A percentile compares a stretch with the other conserved stretches of the same genome.
These are phyloP conservation scores for Lichtheimia ramosa DNA, from an alignment of 371 early-diverging fungal genomes.

Conservation along the genomic window DNA sequence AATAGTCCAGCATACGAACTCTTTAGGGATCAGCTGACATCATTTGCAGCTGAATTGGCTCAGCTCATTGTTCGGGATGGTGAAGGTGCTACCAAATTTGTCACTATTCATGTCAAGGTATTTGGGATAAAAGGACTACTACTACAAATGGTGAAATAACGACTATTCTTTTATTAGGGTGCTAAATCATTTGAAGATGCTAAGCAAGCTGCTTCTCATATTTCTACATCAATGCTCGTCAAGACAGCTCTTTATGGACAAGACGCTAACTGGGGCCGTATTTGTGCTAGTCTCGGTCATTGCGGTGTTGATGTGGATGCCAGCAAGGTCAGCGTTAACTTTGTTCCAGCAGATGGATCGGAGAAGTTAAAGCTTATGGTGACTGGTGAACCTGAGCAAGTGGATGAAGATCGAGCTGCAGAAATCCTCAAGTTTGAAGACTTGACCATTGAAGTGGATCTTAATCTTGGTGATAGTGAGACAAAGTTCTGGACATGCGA, in stretches of 20 bases:
- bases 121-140: neutral
- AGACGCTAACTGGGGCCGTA: conserved; percentile 97
- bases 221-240: conserved; percentile 89
- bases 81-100: conserved; percentile 96
- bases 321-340: conserved; percentile 70
- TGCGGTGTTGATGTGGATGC: conserved; percentile 66
- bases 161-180: conserved; percentile 42
- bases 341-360: conserved; percentile 69
- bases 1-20: conserved; percentile 51
- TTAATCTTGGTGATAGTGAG: conserved; percentile 73
- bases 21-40: conserved; percentile 75
- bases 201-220: conserved; percentile 81
- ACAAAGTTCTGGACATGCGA: conserved; percentile 95
- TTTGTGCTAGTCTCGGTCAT: conserved; percentile 59
- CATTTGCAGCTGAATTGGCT: conserved; percentile 82
- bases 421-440: conserved; percentile 86
- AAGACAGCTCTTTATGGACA: conserved; percentile 95
- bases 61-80: conserved; percentile 91
- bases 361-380: conserved; percentile 70
- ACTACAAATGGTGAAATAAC: neutral
- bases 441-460: conserved; percentile 73
- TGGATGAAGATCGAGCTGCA: conserved; percentile 77
- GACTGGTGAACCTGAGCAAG: conserved; percentile 82
- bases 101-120: conserved; percentile 86
- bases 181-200: conserved; percentile 75